phyloP scores from a whole-genome alignment of 2,329 filamentous ascomycete genomes.

The Aspergillus sp. region DNA sequence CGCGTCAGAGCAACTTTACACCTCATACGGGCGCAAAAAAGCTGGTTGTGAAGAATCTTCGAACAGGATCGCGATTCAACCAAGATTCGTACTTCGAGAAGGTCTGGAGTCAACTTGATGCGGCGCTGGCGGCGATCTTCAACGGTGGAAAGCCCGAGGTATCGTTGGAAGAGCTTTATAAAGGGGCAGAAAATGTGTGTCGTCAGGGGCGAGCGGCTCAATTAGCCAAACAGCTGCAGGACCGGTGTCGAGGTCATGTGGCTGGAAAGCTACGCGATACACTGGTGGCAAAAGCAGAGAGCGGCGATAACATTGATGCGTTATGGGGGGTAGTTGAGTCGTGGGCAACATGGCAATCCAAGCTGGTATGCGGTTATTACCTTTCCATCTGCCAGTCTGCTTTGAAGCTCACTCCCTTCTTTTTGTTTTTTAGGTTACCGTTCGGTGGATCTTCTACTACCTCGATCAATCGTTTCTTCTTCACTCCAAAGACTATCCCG shows the following conservation, averaged over 20 bases:
- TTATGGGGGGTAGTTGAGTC: conserved; percentile 59
- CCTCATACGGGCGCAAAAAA: conserved; percentile 77
- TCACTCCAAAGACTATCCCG: conserved; percentile 65
- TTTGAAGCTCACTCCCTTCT: not conserved
- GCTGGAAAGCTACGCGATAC: conserved; percentile 55
- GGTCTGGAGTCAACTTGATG: conserved; percentile 71
- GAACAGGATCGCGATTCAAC: conserved; percentile 62
- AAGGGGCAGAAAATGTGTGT: conserved; percentile 88
- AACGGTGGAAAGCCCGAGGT: conserved; percentile 59
- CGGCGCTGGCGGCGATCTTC: conserved; percentile 73
- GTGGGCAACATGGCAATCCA: conserved; percentile 78
- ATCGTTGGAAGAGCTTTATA: conserved; percentile 86
- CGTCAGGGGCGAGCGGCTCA: conserved; percentile 69
- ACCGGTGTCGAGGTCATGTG: conserved; percentile 66
- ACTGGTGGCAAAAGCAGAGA: conserved; percentile 56
- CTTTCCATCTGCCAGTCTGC: not conserved
- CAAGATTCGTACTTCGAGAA: conserved; percentile 75
- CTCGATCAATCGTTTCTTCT: conserved; percentile 87
- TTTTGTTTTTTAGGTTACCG: conserved; percentile 56
- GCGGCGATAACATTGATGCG: conserved; percentile 61
- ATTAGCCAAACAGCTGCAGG: conserved; percentile 66
- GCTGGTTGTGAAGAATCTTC: conserved; percentile 91
- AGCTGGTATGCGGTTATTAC: conserved; percentile 59
- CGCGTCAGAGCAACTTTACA: conserved; percentile 57
- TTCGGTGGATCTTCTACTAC: conserved; percentile 90